Conservation (phyloP, 2,329 filamentous ascomycete genomes). For the Thelonectria rubi region DNA sequence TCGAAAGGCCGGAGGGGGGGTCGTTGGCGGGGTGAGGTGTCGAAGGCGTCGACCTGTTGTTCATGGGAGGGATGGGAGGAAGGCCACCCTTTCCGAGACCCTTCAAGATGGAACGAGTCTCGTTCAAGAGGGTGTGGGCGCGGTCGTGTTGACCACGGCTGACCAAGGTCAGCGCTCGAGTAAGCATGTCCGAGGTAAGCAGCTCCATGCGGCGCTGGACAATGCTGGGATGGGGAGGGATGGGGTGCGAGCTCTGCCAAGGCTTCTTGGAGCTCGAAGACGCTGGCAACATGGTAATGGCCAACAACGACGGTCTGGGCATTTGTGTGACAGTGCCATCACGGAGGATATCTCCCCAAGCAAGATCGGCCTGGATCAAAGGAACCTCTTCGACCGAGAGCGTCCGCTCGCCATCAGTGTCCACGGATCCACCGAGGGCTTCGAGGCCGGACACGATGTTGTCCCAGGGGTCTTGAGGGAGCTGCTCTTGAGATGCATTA, state of each 20-base stretch:
- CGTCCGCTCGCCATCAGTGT: conserved; percentile 84
- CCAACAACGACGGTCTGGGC: conserved; percentile 87
- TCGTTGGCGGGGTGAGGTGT: conserved; percentile 60
- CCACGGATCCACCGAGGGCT: conserved; percentile 86
- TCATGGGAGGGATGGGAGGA: conserved; percentile 80
- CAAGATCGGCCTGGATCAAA: conserved; percentile 92
- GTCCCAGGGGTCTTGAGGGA: conserved; percentile 96
- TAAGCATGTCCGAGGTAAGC: conserved; percentile 97
- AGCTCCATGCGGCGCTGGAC: conserved; percentile 98
- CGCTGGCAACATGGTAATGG: conserved; percentile 93
- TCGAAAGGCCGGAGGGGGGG: conserved; percentile 51
- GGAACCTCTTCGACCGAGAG: conserved; percentile 94
- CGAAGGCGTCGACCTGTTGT: conserved; percentile 55
- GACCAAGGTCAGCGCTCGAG: conserved; percentile 87
- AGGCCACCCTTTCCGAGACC: conserved; percentile 94
- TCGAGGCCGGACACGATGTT: conserved; percentile 95
- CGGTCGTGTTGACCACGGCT: conserved; percentile 92
- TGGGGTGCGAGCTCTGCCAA: conserved; percentile 76
- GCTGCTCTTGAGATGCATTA: conserved; percentile 79
- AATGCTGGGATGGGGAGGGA: conserved; percentile 93
- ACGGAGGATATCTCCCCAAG: conserved; percentile 90
- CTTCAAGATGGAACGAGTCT: conserved; percentile 94
- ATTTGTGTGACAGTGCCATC: conserved; percentile 88
- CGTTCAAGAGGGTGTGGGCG: conserved; percentile 88
- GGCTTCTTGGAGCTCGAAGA: conserved; percentile 70